Conservation (phyloP, 2,329 filamentous ascomycete species). For the Colletotrichum filicis region DNA sequence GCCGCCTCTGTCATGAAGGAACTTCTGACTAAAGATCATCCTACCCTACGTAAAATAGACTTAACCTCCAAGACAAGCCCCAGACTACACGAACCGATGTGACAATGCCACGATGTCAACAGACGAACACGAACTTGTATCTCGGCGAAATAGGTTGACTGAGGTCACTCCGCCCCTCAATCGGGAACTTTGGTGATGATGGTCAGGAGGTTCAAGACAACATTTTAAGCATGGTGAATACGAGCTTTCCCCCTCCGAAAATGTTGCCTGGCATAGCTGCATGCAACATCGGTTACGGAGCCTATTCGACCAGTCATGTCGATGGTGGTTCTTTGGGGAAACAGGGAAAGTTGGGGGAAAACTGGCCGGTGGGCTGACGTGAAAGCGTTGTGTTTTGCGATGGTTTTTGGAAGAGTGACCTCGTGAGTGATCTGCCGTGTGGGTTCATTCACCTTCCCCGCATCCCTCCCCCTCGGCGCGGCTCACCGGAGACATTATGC, state of each 20-base stretch:
- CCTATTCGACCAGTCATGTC: neutral
- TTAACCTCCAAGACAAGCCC: too few species aligned
- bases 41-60: neutral
- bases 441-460: slow-evolving; percentile 4
- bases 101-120: neutral
- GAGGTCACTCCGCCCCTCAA: neutral
- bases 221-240: slow-evolving; percentile 2
- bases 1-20: too few species aligned
- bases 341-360: too few species aligned
- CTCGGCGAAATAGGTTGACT: neutral
- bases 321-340: neutral
- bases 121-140: slow-evolving; percentile 9
- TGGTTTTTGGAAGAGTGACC: neutral
- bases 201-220: slow-evolving; percentile 6
- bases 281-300: slow-evolving; percentile 16
- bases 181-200: neutral
- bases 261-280: slow-evolving; percentile 5
- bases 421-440: slow-evolving; percentile 5
- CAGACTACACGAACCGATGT: neutral
- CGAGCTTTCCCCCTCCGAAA: slow-evolving; percentile 2
- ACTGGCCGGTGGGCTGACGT: neutral
- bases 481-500: slow-evolving; percentile 3
- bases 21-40: neutral
- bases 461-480: slow-evolving; percentile 9
- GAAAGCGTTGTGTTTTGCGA: neutral